Evolutionary conservation across 768 basidiomycete species (phyloP), one percentile per base, ranked within the genome.

Genomic region (Amanita rimosa): DNA sequence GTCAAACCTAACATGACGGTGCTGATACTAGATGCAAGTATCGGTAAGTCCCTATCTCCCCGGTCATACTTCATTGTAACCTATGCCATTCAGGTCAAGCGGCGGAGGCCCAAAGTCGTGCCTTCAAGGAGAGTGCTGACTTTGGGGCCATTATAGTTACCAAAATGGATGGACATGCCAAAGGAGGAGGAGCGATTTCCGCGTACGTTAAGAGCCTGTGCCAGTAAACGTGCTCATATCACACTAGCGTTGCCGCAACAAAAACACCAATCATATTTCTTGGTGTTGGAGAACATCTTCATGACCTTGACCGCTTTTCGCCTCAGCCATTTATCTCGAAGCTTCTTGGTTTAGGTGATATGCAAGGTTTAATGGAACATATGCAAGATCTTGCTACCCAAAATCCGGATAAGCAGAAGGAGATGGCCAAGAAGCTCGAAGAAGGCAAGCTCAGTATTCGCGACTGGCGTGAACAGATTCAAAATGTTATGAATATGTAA

Each of bases 121-220:
- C 96, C 1, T 99, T 99, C 75, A 99, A 99, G 67, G 95, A 98
- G 53, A 91, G 86, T 52, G 89, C 93, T 17, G 81, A 96, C 61
- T 99, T 99, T 62, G 96, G 95, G 50, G 96, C 95, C 2, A 99
- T 99, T 55, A 96, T 99, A 52, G 96, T 99, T 13, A 99, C 96
- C 9, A 99, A 99, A 68, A 91, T 99, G 83, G 96, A 99, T 57
- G 96, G 96, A 3, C 96, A 99, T 58, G 96, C 96, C 1, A 98
- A 96, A 63, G 96, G 96, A 49, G 96, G 96, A 64, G 96, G 96
- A 19, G 96, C 96, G 26, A 98, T 99, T 52, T 99, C 96, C 39
- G 95, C 95, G 95, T 97, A 67, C 52, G 92, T 74, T 40, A 29
- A 37, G 48, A 10, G n/a, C 19, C 26, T 44, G 33, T 27, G 16